Conservation (phyloP, 106 monocot genomes). For the Dendrobium officinale region DNA sequence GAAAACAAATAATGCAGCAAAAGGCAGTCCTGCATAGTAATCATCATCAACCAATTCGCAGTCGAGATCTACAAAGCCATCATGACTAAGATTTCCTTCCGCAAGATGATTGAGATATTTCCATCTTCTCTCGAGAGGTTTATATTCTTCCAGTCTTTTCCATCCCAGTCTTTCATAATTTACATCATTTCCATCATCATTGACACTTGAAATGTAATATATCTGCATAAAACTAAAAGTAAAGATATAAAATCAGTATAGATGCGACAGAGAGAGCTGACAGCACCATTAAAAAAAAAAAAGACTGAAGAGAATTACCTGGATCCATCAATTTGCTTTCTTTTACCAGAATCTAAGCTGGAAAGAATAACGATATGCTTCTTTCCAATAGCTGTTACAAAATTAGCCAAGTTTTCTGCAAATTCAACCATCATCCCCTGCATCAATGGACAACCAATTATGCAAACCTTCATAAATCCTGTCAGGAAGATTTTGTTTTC, state of each 20-base stretch:
- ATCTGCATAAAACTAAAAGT: slow-evolving; percentile 60
- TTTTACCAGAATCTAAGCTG: slow-evolving; percentile 89
- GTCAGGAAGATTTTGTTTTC: background rate
- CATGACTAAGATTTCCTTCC: slow-evolving; percentile 33
- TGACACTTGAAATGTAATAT: slow-evolving; percentile 70
- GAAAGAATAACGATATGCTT: slow-evolving; percentile 83
- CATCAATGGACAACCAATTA: background rate
- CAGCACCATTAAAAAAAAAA: background rate
- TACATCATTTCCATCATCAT: slow-evolving; percentile 47
- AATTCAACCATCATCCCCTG: slow-evolving; percentile 95
- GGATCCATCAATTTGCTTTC: slow-evolving; percentile 53
- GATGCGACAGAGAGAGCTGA: background rate
- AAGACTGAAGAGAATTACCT: slow-evolving; percentile 27
- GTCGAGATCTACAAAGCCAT: slow-evolving; percentile 28
- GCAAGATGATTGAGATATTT: slow-evolving; percentile 49
- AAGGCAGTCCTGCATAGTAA: slow-evolving; percentile 79
- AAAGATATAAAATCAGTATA: background rate
- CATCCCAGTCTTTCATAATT: slow-evolving; percentile 70
- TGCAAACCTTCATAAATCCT: background rate
- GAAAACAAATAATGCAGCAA: slow-evolving; percentile 80
- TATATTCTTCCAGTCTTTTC: slow-evolving; percentile 81
- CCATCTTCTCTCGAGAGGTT: slow-evolving; percentile 68
- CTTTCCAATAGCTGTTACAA: slow-evolving; percentile 51
- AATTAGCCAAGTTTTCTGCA: slow-evolving; percentile 68
- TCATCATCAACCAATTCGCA: slow-evolving; percentile 68